Percentiles rank a stretch among this genome's conserved stretches.
Conservation (phyloP, 2,329 filamentous ascomycete genomes). For the Fusarium paranaense region DNA sequence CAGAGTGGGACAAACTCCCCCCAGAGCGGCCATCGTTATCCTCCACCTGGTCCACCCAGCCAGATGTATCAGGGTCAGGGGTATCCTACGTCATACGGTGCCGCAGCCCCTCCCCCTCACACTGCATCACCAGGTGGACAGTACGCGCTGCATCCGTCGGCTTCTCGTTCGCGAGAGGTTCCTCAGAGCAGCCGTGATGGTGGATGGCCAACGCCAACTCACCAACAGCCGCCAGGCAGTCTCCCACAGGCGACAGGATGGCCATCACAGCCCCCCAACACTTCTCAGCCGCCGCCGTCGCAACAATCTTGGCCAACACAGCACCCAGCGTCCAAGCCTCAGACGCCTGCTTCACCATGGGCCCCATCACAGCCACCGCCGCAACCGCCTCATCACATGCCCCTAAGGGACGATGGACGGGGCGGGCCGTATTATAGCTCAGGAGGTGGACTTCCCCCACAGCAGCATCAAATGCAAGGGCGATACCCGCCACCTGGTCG, state of each 20-base stretch:
- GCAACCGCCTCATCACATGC: slow-evolving; percentile 49
- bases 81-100: slow-evolving; percentile 57
- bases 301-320: slow-evolving; percentile 51
- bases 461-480: slow-evolving; percentile 51
- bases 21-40: slow-evolving; percentile 61
- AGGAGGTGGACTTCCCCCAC: slow-evolving; percentile 38
- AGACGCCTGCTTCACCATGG: slow-evolving; percentile 50
- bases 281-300: slow-evolving; percentile 48
- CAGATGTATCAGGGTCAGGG: slow-evolving; percentile 59
- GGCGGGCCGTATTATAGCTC: slow-evolving; percentile 50
- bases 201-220: slow-evolving; percentile 48
- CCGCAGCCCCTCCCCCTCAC: slow-evolving; percentile 51
- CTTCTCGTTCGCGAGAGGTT: slow-evolving; percentile 57
- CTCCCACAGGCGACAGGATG: slow-evolving; percentile 46
- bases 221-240: slow-evolving; percentile 36
- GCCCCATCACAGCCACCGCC: slow-evolving; percentile 49
- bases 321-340: slow-evolving; percentile 49
- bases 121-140: slow-evolving; percentile 67
- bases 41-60: slow-evolving; percentile 53
- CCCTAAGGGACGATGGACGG: slow-evolving; percentile 53
- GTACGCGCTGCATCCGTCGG: slow-evolving; percentile 62
- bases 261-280: slow-evolving; percentile 48
- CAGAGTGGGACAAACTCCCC: slow-evolving; percentile 58
- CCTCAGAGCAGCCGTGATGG: slow-evolving; percentile 52
- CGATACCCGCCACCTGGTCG: slow-evolving; percentile 54